phyloP scores from a whole-genome alignment of 179 eudicot species.

The Pouteria campechiana region DNA sequence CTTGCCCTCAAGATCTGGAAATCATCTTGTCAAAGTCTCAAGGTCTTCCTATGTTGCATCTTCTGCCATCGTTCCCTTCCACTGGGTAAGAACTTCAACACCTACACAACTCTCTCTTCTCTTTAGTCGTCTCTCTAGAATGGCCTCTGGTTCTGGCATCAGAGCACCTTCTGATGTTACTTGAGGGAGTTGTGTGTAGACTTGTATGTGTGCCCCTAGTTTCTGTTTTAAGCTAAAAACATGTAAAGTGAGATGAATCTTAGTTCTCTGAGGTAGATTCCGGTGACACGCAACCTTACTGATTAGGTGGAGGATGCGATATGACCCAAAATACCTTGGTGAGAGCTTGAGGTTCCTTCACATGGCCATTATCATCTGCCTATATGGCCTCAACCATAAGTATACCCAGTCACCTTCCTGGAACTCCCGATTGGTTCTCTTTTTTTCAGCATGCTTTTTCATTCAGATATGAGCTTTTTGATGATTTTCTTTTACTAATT shows the following conservation, averaged over 20 bases:
- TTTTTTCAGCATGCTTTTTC: neutral
- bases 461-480: neutral
- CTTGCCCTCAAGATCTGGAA: too few species aligned
- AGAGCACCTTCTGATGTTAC: too few species aligned
- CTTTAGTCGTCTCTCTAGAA: neutral
- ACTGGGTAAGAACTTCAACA: too few species aligned
- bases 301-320: neutral
- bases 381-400: neutral
- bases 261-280: neutral
- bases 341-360: neutral
- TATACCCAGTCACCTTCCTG: neutral
- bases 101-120: neutral
- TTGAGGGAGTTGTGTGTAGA: neutral
- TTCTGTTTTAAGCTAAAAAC: neutral
- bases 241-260: conserved; percentile 4
- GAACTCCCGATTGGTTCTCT: neutral
- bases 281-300: neutral
- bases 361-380: neutral
- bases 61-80: too few species aligned
- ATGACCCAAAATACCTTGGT: conserved; percentile 2
- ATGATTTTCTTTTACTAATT: neutral
- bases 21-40: too few species aligned
- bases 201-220: neutral
- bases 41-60: too few species aligned
- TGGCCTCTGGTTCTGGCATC: neutral